These are phyloP conservation scores for Penicillium hesseltinei DNA, from an alignment of 2,329 filamentous ascomycete genomes.

Conservation along the genomic window DNA sequence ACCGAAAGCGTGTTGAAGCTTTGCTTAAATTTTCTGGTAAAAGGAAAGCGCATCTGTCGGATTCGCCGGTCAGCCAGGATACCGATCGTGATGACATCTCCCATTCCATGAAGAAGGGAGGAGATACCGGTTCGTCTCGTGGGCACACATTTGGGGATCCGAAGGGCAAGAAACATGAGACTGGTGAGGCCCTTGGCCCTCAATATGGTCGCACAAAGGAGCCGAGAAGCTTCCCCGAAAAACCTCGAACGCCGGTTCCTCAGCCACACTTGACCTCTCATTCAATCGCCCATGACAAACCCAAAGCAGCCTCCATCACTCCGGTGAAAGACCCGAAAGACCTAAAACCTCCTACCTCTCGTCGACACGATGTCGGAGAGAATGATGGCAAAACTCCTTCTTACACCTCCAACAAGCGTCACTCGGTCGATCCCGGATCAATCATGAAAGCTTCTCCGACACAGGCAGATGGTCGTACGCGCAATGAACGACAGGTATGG, in stretches of 20 bases:
- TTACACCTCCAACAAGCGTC: constrained; percentile 30
- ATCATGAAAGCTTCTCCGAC: constrained; percentile 30
- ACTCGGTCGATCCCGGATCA: constrained; percentile 26
- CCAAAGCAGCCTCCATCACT: constrained; percentile 36
- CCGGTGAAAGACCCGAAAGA: constrained; percentile 48
- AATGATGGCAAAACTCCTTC: constrained; percentile 43
- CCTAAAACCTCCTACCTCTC: constrained; percentile 37
- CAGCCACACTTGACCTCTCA: constrained; percentile 36
- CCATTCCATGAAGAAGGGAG: constrained; percentile 18
- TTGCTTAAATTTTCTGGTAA: constrained; percentile 46
- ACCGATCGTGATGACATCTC: constrained; percentile 22
- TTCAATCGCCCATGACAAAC: constrained; percentile 25
- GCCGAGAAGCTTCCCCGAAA: constrained; percentile 33
- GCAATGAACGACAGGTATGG: constrained; percentile 44
- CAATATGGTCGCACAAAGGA: constrained; percentile 38
- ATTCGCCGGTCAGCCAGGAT: constrained; percentile 25
- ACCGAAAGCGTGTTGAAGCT: constrained; percentile 48
- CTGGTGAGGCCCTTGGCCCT: constrained; percentile 27
- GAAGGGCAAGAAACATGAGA: constrained; percentile 24
- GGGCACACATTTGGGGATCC: constrained; percentile 13
- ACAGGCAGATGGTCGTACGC: constrained; percentile 26
- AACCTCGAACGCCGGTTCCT: constrained; percentile 37
- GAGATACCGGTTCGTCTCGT: constrained; percentile 11
- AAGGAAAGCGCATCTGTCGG: constrained; percentile 29
- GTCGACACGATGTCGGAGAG: constrained; percentile 41